Evolutionary conservation across 495 filamentous ascomycete species (phyloP), one percentile per base, ranked within the genome.

Genomic region (Podospora sp.): DNA sequence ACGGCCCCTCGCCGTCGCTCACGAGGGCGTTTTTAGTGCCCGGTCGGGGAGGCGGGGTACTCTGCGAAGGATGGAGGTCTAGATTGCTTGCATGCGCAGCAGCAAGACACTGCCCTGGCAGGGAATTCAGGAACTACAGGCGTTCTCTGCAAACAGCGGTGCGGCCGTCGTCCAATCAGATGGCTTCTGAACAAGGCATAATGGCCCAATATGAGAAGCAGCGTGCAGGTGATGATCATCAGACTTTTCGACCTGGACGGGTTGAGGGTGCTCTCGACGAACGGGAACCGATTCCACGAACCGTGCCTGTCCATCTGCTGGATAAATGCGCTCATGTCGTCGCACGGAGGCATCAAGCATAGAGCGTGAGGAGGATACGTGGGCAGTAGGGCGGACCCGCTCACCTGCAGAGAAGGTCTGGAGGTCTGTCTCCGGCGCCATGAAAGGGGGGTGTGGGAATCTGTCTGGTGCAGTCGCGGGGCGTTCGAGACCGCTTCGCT

Each of bases 31-130:
- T 46, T 46, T 46, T 46, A 46, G 52, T 22, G 52, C 21, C 21
- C 56, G 20, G 12, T 59, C 56, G 56, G 56, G 56, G 56, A 59
- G 56, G 25, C 56, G 56, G 56, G 26, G 16, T 16, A 3, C 6
- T 3, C 26, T 27, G 56, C 24, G 56, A 33, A 57, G 20, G 25
- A 59, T 6, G 56, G 16, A 33, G 27, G 56, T 27, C 56, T 33
- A 59, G 56, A 59, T 59, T 33, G 16, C 56, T 59, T 33, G 22
- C 56, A 59, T 29, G 56, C 56, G 27, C 22, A 8, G 24, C 8
- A 35, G 24, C 16, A 35, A n/a, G 26, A 59, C 56, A 59, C 56
- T 25, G 56, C 56, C 26, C 56, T 59, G 56, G 26, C 26, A 27
- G 27, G 12, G 6, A 8, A 59, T 22, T 55, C 52, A 55, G 52